A percentile compares a stretch with the other conserved stretches of the same genome.
Conservation (phyloP, 176 grass and related monocot genomes). For the Poa annua region DNA sequence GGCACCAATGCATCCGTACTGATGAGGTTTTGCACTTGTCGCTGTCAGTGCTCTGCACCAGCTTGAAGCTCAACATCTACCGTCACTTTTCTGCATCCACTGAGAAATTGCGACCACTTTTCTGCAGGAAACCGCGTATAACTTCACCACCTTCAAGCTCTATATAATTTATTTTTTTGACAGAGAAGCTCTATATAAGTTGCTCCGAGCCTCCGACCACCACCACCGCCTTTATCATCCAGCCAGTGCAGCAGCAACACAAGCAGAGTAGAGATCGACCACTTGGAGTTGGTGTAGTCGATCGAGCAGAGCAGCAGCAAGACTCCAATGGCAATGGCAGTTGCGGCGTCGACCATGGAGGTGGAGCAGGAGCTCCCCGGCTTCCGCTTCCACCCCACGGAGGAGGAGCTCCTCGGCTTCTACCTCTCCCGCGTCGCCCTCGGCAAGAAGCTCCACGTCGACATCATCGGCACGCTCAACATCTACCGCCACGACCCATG, state of each 20-base stretch:
- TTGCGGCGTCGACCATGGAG: constrained; percentile 36
- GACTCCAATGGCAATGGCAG: neutral
- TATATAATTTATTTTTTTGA: constrained; percentile 42
- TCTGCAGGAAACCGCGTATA: constrained; percentile 52
- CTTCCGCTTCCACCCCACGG: constrained; percentile 91
- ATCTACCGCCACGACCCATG: constrained; percentile 89
- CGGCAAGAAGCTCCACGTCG: constrained; percentile 73
- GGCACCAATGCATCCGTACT: neutral
- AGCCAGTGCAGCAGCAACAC: neutral
- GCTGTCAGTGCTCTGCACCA: neutral
- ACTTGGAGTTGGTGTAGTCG: neutral
- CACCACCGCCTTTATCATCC: neutral
- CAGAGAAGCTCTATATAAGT: constrained; percentile 42
- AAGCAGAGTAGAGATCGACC: neutral
- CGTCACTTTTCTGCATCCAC: too few relatives aligned
- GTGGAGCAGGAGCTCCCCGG: constrained; percentile 69
- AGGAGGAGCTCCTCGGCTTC: constrained; percentile 88
- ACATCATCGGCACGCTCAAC: constrained; percentile 83
- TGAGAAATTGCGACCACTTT: constrained; percentile 23
- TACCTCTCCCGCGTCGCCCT: constrained; percentile 62
- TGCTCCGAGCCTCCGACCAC: neutral
- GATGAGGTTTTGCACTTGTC: neutral
- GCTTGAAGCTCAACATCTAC: too few relatives aligned
- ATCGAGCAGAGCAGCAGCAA: neutral
- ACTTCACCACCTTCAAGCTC: neutral